Conservation (phyloP, 352 stramenopile species). For the Globisporangium okanoganense region DNA sequence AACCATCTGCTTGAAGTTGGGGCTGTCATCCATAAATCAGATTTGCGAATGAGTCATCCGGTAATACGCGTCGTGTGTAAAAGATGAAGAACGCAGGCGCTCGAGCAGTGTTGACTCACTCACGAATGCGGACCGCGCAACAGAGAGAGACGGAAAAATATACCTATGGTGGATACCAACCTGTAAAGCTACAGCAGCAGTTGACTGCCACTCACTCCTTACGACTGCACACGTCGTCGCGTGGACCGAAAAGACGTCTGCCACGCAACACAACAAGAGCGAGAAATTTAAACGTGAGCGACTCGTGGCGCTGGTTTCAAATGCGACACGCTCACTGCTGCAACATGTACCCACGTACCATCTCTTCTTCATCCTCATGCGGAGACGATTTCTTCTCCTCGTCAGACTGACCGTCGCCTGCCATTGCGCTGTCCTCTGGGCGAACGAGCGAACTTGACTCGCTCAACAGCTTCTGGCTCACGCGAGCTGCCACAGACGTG, state of each 20-base stretch:
- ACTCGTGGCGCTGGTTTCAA: neutral
- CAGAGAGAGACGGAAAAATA: too few relatives aligned
- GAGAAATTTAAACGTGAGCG: neutral
- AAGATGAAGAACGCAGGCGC: neutral
- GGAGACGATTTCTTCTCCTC: neutral
- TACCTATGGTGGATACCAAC: too few relatives aligned
- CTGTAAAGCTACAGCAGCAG: too few relatives aligned
- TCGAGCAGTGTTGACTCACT: neutral
- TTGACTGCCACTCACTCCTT: neutral
- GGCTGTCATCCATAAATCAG: too few relatives aligned
- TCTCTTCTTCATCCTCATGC: conserved; percentile 10
- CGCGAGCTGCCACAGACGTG: conserved; percentile 26
- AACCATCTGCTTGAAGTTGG: neutral
- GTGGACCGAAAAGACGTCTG: conserved; percentile 12
- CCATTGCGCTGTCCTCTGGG: neutral
- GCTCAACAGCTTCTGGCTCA: conserved; percentile 9
- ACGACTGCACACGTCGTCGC: conserved; percentile 1
- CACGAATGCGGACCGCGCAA: neutral
- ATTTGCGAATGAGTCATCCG: neutral
- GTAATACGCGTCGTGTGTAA: neutral
- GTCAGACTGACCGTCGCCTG: neutral
- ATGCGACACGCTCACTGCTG: neutral
- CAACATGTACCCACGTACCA: conserved; percentile 7
- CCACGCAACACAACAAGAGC: neutral
- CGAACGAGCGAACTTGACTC: neutral